Evolutionary conservation across 140 eudicot species (phyloP).

Genomic region (Ambrosia hybrid): DNA sequence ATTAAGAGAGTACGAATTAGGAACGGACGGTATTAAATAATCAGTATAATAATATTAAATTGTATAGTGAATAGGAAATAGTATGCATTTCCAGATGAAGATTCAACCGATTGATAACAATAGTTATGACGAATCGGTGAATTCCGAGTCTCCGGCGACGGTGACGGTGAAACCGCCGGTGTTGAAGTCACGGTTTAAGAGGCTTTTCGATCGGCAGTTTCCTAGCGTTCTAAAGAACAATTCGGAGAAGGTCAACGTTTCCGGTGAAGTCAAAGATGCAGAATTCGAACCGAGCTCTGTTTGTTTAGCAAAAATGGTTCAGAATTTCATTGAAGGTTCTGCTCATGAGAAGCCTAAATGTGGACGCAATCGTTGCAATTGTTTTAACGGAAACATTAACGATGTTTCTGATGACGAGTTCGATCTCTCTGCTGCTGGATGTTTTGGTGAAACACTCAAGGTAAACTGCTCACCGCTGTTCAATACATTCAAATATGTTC

Average conservation of each 20-base stretch:
- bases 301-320: conserved; percentile 84
- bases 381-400: conserved; percentile 69
- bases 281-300: conserved; percentile 88
- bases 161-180: conserved; percentile 62
- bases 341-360: conserved; percentile 62
- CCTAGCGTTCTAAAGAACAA: conserved; percentile 46
- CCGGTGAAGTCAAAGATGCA: conserved; percentile 38
- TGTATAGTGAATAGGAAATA: conserved; percentile 8
- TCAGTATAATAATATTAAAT: neutral
- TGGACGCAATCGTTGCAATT: conserved; percentile 82
- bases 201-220: conserved; percentile 81
- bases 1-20: too few species aligned
- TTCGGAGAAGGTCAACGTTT: conserved; percentile 40
- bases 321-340: conserved; percentile 69
- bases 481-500: too few species aligned
- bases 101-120: conserved; percentile 72
- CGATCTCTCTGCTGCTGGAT: conserved; percentile 40
- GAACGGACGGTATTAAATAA: too few species aligned
- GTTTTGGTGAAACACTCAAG: conserved; percentile 62
- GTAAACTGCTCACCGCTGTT: conserved; percentile 25
- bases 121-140: conserved; percentile 39
- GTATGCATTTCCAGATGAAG: conserved; percentile 84
- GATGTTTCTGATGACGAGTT: conserved; percentile 78
- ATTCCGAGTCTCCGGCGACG: conserved; percentile 36
- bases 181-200: conserved; percentile 64